Evolutionary conservation across 1,139 yeast genomes (phyloP).

Genomic region (Yamadazyma sp.): DNA sequence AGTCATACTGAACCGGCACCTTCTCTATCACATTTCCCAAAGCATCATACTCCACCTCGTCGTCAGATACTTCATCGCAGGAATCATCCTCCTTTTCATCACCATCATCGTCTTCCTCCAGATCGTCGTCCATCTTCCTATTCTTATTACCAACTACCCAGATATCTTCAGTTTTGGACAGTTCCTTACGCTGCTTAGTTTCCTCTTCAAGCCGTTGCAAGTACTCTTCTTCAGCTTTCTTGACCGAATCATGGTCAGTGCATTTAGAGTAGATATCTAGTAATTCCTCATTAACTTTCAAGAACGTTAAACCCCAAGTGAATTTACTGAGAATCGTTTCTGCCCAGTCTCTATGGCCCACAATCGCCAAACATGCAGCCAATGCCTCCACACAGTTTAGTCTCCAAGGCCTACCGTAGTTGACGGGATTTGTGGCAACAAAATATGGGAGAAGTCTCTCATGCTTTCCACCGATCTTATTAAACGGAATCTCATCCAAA

Average conservation of each 20-base stretch:
- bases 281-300: constrained; percentile 79
- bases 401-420: constrained; percentile 96
- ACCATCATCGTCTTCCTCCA: constrained; percentile 13
- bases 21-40: constrained; percentile 14
- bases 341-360: constrained; percentile 92
- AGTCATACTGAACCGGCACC: constrained; percentile 10
- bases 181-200: constrained; percentile 58
- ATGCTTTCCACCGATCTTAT: constrained; percentile 85
- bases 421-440: constrained; percentile 96
- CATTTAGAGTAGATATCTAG: constrained; percentile 74
- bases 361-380: constrained; percentile 96
- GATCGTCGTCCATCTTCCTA: constrained; percentile 25
- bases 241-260: constrained; percentile 75
- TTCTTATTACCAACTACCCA: constrained; percentile 84
- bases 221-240: constrained; percentile 76
- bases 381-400: constrained; percentile 95
- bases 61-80: constrained; percentile 11
- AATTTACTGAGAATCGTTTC: constrained; percentile 70
- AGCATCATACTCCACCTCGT: constrained; percentile 16
- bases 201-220: constrained; percentile 68
- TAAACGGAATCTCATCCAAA: constrained; percentile 90
- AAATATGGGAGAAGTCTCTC: constrained; percentile 87
- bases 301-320: constrained; percentile 89
- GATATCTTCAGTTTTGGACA: constrained; percentile 56
- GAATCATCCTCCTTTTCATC: constrained; percentile 15